Evolutionary conservation across 371 early-diverging fungal species (phyloP).

Genomic region (Nematocida ausubeli): DNA sequence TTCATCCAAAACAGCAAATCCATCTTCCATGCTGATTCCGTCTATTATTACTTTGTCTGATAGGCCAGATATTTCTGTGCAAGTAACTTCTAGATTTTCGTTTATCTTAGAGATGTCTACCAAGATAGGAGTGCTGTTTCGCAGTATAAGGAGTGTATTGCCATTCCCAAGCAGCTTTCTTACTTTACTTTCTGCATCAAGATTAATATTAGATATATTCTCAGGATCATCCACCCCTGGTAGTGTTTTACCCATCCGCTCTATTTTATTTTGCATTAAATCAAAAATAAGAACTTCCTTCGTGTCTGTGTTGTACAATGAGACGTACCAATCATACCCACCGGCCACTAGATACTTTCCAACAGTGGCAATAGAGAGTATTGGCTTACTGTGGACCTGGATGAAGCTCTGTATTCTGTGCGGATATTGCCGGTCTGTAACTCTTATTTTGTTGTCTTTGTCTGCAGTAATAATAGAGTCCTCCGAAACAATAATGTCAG

Average conservation of each 20-base stretch:
- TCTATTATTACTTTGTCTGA: neutral
- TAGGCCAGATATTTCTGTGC: neutral
- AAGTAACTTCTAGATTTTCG: neutral
- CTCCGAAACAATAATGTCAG: constrained; percentile 15
- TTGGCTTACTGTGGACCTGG: constrained; percentile 30
- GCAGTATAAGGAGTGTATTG: neutral
- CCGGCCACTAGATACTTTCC: constrained; percentile 31
- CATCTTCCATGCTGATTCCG: neutral
- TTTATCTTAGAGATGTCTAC: neutral
- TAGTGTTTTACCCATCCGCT: neutral
- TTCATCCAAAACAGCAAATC: neutral
- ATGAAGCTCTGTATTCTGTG: constrained; percentile 24
- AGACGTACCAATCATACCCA: constrained; percentile 45
- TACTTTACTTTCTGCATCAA: neutral
- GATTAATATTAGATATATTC: constrained; percentile 24
- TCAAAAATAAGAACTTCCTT: constrained; percentile 6
- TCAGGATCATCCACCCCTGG: constrained; percentile 25
- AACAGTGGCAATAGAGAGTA: neutral
- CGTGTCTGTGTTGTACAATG: constrained; percentile 13
- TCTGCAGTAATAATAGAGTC: constrained; percentile 27
- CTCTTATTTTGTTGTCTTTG: constrained; percentile 50
- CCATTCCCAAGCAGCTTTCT: constrained; percentile 15
- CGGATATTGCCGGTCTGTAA: constrained; percentile 8
- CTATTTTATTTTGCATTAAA: neutral
- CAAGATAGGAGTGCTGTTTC: neutral